Percentiles rank a stretch among this genome's conserved stretches.
Conservation (phyloP, 129 eudicot species). For the Ambrosia artemisiifolia region DNA sequence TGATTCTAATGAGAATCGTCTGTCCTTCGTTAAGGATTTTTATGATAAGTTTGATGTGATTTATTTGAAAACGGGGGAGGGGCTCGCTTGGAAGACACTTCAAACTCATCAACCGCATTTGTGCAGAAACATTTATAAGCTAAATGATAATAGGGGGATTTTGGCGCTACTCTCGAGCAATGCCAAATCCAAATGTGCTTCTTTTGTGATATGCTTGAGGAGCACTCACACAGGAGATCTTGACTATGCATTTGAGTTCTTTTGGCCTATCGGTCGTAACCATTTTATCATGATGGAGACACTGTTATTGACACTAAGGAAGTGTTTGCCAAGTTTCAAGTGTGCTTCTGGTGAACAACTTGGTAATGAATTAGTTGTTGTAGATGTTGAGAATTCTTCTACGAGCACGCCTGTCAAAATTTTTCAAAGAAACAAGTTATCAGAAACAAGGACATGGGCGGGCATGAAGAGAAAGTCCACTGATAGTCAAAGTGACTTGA, state of each 20-base stretch:
- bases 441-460: too few species aligned
- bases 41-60: conserved; percentile 5
- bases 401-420: not conserved
- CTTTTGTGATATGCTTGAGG: not conserved
- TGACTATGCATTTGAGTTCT: not conserved
- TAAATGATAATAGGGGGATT: not conserved
- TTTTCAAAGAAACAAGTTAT: not conserved
- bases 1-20: not conserved
- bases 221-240: not conserved
- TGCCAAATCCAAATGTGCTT: not conserved
- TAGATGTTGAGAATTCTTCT: conserved; percentile 15
- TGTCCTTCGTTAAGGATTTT: not conserved
- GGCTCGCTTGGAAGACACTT: not conserved
- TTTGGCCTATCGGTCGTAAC: conserved; percentile 1
- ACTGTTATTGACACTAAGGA: not conserved
- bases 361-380: conserved; percentile 1
- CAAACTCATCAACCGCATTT: not conserved
- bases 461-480: too few species aligned
- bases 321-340: conserved; percentile 11
- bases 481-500: too few species aligned
- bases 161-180: not conserved
- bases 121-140: not conserved
- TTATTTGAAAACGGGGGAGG: not conserved
- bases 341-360: conserved; percentile 16
- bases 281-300: not conserved